These are phyloP conservation scores for Spinellus fusiger DNA, from an alignment of 192 early-diverging fungal species.

Conservation along the genomic window DNA sequence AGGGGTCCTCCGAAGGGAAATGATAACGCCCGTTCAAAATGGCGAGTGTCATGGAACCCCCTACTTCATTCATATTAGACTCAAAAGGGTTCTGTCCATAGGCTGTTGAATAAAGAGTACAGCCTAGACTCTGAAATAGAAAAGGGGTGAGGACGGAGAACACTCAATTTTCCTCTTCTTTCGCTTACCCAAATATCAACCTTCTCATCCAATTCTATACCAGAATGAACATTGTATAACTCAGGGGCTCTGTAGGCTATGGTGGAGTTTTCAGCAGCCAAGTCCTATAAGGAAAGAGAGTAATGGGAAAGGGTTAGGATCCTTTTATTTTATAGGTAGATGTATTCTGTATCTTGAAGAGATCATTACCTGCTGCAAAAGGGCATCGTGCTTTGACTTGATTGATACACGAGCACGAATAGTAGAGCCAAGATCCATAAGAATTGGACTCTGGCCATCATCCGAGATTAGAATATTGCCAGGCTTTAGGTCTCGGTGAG, in stretches of 20 bases:
- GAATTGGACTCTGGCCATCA: slow-evolving; percentile 50
- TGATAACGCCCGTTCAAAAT: slow-evolving; percentile 55
- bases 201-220: slow-evolving; percentile 50
- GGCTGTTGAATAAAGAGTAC: slow-evolving; percentile 63
- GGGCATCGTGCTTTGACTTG: slow-evolving; percentile 43
- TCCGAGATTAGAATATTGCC: slow-evolving; percentile 60
- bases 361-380: slow-evolving; percentile 43
- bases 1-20: slow-evolving; percentile 41
- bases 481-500: slow-evolving; percentile 71
- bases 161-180: neutral
- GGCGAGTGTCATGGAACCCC: slow-evolving; percentile 62
- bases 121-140: slow-evolving; percentile 53
- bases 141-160: neutral
- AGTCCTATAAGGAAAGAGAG: slow-evolving; percentile 28
- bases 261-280: slow-evolving; percentile 59
- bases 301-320: neutral
- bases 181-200: slow-evolving; percentile 66
- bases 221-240: slow-evolving; percentile 66
- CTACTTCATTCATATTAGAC: slow-evolving; percentile 53
- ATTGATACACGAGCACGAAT: slow-evolving; percentile 43
- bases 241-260: slow-evolving; percentile 75
- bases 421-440: slow-evolving; percentile 71
- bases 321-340: neutral
- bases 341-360: neutral
- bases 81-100: slow-evolving; percentile 65